phyloP scores from a whole-genome alignment of 352 stramenopile genomes.

The Chrysophaeum taylorii region DNA sequence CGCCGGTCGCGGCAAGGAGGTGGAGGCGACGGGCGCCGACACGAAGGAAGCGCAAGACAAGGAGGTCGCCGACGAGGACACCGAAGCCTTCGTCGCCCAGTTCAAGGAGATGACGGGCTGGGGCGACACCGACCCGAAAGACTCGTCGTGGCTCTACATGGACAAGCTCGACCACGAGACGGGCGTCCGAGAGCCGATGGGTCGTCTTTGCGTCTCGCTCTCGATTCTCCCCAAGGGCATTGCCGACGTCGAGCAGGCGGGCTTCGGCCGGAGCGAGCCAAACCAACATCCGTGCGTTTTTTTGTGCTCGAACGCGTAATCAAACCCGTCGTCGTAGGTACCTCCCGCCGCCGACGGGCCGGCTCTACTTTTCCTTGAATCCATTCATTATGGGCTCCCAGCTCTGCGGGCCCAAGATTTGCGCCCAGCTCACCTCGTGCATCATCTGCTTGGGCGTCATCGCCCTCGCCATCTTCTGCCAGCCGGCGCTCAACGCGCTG shows the following conservation, averaged over 20 bases:
- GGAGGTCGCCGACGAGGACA: slow-evolving; percentile 13
- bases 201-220: slow-evolving; percentile 5
- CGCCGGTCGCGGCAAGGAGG: slow-evolving; percentile 6
- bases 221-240: slow-evolving; percentile 68
- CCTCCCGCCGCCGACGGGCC: slow-evolving; percentile 67
- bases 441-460: slow-evolving; percentile 43
- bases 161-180: slow-evolving; percentile 19
- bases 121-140: slow-evolving; percentile 8
- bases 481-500: background rate
- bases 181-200: slow-evolving; percentile 2
- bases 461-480: background rate
- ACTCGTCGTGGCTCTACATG: slow-evolving; percentile 8
- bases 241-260: slow-evolving; percentile 58
- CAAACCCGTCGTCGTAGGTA: no score
- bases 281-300: slow-evolving; percentile 83
- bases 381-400: slow-evolving; percentile 76
- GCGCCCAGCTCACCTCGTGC: slow-evolving; percentile 68
- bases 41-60: slow-evolving; percentile 16
- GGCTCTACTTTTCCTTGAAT: slow-evolving; percentile 71
- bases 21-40: slow-evolving; percentile 11
- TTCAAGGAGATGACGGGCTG: slow-evolving; percentile 15
- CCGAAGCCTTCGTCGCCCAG: background rate
- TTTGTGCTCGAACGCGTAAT: no score
- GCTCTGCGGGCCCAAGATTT: slow-evolving; percentile 68
- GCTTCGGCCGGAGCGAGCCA: slow-evolving; percentile 65